Percentiles rank a stretch among this genome's conserved stretches.
phyloP scores from a whole-genome alignment of 495 filamentous ascomycete species.

The Pyronema omphalodes region DNA sequence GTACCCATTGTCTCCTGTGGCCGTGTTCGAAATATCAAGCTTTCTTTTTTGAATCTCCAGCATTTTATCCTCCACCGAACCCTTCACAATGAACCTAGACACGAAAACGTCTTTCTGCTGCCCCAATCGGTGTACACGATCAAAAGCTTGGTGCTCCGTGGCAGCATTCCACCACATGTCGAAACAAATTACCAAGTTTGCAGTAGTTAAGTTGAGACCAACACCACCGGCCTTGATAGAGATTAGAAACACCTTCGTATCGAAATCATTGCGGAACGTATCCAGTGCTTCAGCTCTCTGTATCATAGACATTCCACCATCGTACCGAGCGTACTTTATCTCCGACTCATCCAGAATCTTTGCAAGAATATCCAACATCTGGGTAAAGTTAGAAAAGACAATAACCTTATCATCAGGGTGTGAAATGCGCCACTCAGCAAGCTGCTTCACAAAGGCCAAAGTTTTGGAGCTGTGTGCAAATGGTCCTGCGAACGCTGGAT shows the following conservation, averaged over 20 bases:
- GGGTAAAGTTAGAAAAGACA: constrained; percentile 18
- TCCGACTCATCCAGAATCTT: constrained; percentile 24
- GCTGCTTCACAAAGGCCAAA: constrained; percentile 6
- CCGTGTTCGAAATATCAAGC: constrained; percentile 7
- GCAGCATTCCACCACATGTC: constrained; percentile 45
- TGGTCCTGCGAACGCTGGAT: neutral
- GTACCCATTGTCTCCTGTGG: constrained; percentile 8
- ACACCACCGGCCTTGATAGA: constrained; percentile 31
- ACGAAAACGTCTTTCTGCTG: constrained; percentile 16
- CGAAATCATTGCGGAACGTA: constrained; percentile 6
- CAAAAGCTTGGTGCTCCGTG: constrained; percentile 27
- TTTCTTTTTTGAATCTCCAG: constrained; percentile 8
- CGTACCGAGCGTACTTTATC: neutral
- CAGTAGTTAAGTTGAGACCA: constrained; percentile 36
- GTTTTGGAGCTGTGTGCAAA: constrained; percentile 11
- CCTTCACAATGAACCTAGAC: constrained; percentile 10
- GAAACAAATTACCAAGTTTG: constrained; percentile 38
- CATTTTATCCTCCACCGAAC: constrained; percentile 14
- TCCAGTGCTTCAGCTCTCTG: constrained; percentile 6
- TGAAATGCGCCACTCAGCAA: constrained; percentile 10
- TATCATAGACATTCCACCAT: constrained; percentile 15
- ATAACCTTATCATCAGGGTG: constrained; percentile 15
- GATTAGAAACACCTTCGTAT: constrained; percentile 29
- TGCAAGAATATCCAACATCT: constrained; percentile 22
- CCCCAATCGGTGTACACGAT: constrained; percentile 15